Conservation (phyloP, 2,329 filamentous ascomycete species). For the Colletotrichum paranaense region DNA sequence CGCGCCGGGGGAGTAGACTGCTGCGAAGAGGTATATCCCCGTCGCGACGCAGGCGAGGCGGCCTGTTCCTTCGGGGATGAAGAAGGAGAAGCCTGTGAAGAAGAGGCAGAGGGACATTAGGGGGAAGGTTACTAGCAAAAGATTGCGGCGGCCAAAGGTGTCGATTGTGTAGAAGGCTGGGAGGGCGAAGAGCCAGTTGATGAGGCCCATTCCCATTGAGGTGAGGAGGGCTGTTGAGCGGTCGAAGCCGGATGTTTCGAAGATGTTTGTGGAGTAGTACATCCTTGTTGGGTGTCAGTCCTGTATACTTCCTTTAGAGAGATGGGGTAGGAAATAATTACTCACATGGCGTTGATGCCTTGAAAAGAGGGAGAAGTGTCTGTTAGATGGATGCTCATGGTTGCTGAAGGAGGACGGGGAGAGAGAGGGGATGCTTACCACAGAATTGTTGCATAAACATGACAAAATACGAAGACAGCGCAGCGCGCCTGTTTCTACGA, state of each 20-base stretch:
- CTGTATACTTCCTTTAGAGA: background rate
- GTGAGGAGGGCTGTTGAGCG: conserved; percentile 59
- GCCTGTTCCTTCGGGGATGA: conserved; percentile 44
- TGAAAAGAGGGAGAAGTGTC: background rate
- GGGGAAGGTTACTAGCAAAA: conserved; percentile 68
- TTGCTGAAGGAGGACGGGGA: fast-evolving
- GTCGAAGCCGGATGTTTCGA: conserved; percentile 51
- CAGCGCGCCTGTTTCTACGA: conserved; percentile 49
- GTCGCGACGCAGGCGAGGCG: conserved; percentile 48
- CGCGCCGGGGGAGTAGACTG: conserved; percentile 60
- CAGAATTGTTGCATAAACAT: conserved; percentile 53
- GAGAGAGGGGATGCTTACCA: conserved; percentile 27
- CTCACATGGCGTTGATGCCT: conserved; percentile 57
- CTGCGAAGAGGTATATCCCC: conserved; percentile 53
- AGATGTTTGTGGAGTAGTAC: conserved; percentile 64
- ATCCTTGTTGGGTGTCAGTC: conserved; percentile 49
- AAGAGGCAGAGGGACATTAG: conserved; percentile 67
- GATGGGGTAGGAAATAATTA: background rate
- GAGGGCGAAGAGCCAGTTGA: conserved; percentile 69
- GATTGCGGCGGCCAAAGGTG: conserved; percentile 65
- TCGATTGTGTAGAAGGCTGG: conserved; percentile 70
- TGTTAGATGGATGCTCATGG: background rate
- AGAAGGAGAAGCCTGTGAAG: conserved; percentile 63
- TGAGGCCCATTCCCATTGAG: conserved; percentile 66
- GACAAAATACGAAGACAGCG: conserved; percentile 49